Conservation (phyloP, 2,329 filamentous ascomycete genomes). For the Fusarium ambrosium region DNA sequence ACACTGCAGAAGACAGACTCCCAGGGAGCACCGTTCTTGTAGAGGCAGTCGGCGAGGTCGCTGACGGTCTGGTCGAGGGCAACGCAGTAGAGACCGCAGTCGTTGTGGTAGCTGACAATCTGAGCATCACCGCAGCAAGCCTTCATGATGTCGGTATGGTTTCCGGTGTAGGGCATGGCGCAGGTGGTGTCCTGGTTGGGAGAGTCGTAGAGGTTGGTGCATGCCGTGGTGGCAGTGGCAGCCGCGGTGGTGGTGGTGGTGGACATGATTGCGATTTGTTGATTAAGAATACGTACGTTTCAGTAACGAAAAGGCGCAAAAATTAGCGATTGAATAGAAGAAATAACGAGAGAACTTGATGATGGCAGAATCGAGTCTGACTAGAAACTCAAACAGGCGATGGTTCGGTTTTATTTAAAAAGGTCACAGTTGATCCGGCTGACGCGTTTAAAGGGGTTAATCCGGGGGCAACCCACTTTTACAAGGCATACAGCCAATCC, state of each 20-base stretch:
- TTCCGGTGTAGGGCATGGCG: conserved; percentile 55
- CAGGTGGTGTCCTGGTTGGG: conserved; percentile 61
- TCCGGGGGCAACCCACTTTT: conserved; percentile 30
- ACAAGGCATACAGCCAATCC: conserved; percentile 5
- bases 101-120: conserved; percentile 60
- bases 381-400: neutral
- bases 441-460: conserved; percentile 32
- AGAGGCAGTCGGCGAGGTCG: conserved; percentile 55
- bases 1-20: conserved; percentile 61
- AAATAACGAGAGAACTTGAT: conserved; percentile 25
- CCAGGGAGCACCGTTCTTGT: conserved; percentile 53
- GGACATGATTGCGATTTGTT: conserved; percentile 30
- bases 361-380: conserved; percentile 11
- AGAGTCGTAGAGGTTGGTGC: conserved; percentile 54
- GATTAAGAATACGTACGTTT: neutral
- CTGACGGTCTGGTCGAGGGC: conserved; percentile 49
- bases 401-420: conserved; percentile 24
- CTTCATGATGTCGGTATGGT: conserved; percentile 59
- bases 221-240: conserved; percentile 25
- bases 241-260: conserved; percentile 32
- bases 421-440: conserved; percentile 18
- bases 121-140: conserved; percentile 61
- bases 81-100: conserved; percentile 65
- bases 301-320: conserved; percentile 12
- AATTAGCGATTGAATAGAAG: neutral